These are phyloP conservation scores for Suillus discolor DNA, from an alignment of 768 basidiomycete genomes.

Conservation along the genomic window DNA sequence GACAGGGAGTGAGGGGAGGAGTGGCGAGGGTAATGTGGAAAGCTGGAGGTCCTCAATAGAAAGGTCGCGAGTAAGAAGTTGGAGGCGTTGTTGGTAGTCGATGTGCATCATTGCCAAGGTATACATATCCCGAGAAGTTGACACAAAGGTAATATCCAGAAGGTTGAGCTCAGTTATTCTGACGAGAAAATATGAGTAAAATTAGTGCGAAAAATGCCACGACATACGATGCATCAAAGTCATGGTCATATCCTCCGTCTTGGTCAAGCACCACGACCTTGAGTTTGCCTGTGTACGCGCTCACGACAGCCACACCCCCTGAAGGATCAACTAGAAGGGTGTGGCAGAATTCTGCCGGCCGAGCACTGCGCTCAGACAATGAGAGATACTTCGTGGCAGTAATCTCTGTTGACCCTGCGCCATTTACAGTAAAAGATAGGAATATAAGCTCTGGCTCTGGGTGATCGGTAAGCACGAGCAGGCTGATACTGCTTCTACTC, in stretches of 20 bases:
- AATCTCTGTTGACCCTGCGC: conserved; percentile 36
- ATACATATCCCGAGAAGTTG: conserved; percentile 41
- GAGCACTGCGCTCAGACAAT: conserved; percentile 58
- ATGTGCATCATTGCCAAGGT: conserved; percentile 68
- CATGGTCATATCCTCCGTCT: conserved; percentile 52
- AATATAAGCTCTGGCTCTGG: conserved; percentile 75
- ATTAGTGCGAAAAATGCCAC: conserved; percentile 6
- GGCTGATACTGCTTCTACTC: conserved; percentile 40
- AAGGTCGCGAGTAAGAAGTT: conserved; percentile 63
- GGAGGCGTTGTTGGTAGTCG: conserved; percentile 63
- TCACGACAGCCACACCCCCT: conserved; percentile 60
- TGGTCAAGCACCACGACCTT: conserved; percentile 58
- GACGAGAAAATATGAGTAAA: conserved; percentile 8
- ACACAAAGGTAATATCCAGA: conserved; percentile 64
- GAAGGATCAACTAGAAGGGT: conserved; percentile 67
- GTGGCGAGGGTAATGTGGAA: conserved; percentile 51
- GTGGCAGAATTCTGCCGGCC: conserved; percentile 71
- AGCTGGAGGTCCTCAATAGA: conserved; percentile 41
- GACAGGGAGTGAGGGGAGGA: conserved; percentile 56
- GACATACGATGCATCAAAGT: conserved; percentile 68
- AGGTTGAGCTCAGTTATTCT: conserved; percentile 72
- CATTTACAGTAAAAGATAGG: conserved; percentile 49
- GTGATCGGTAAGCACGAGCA: conserved; percentile 74
- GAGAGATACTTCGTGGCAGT: conserved; percentile 46
- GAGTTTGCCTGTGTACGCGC: conserved; percentile 71